Conservation (phyloP, 2,329 filamentous ascomycete genomes). For the Cadophora sp. region DNA sequence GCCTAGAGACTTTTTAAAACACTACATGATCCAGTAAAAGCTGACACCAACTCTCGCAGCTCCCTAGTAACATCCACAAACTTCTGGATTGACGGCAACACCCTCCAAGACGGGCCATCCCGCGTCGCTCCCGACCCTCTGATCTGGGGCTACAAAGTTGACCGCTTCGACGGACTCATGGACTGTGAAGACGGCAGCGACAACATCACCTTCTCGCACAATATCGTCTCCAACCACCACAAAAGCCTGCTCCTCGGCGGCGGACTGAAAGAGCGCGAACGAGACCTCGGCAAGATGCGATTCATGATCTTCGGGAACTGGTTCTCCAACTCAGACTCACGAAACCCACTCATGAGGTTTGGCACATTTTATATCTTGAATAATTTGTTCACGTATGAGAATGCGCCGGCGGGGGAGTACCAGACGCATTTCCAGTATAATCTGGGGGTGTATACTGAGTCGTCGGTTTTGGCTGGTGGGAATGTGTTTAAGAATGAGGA, state of each 20-base stretch:
- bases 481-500: constrained; percentile 12
- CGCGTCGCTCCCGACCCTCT: constrained; percentile 9
- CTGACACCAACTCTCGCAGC: background rate
- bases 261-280: constrained; percentile 11
- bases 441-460: constrained; percentile 12
- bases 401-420: background rate
- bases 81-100: constrained; percentile 22
- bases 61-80: constrained; percentile 16
- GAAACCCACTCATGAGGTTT: constrained; percentile 15
- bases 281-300: constrained; percentile 14
- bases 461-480: background rate
- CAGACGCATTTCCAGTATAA: constrained; percentile 11
- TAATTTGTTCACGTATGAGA: constrained; percentile 6
- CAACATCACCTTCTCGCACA: constrained; percentile 20
- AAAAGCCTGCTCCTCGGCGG: constrained; percentile 12
- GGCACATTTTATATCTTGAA: constrained; percentile 19
- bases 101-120: background rate
- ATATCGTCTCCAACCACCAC: constrained; percentile 16
- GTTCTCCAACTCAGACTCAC: constrained; percentile 10
- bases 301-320: constrained; percentile 19
- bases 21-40: background rate
- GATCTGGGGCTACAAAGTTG: constrained; percentile 13
- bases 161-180: constrained; percentile 16
- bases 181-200: constrained; percentile 18
- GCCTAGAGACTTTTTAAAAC: too few relatives aligned